Evolutionary conservation across 257 asterid genomes (phyloP).

Genomic region (Solanum pimpinellifolium): DNA sequence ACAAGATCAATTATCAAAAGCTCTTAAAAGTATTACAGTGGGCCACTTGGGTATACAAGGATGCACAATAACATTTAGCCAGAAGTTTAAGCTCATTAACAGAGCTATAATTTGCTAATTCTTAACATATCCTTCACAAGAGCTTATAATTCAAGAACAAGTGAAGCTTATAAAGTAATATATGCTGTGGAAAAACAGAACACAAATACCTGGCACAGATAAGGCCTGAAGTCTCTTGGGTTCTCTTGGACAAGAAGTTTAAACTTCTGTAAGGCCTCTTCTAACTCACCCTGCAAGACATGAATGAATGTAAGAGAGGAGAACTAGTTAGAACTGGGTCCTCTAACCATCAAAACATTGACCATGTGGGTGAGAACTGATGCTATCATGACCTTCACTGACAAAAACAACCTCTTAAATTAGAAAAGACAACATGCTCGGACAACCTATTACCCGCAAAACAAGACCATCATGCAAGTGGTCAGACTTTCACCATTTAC

Average conservation of each 20-base stretch:
- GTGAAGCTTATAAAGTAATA: neutral
- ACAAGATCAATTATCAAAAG: neutral
- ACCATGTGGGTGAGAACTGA: neutral
- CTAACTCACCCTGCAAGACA: slow-evolving; percentile 65
- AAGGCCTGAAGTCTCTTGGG: slow-evolving; percentile 94
- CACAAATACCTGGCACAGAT: slow-evolving; percentile 64
- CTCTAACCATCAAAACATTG: neutral
- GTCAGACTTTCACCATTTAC: neutral
- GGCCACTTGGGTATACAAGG: neutral
- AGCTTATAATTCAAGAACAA: neutral
- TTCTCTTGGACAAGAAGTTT: slow-evolving; percentile 68
- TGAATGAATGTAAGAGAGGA: neutral
- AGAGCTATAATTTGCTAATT: neutral
- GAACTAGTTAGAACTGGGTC: neutral
- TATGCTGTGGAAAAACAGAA: neutral
- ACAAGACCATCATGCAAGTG: neutral
- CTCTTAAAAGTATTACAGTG: neutral
- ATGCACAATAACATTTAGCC: neutral
- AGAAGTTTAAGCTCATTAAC: neutral
- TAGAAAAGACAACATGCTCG: neutral
- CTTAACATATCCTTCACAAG: neutral
- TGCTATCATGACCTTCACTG: neutral
- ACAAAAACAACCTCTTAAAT: neutral
- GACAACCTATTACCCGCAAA: neutral
- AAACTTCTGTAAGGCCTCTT: slow-evolving; percentile 59